Evolutionary conservation across 2,329 filamentous ascomycete species (phyloP).

Genomic region (Magnaporthiopsis poae): DNA sequence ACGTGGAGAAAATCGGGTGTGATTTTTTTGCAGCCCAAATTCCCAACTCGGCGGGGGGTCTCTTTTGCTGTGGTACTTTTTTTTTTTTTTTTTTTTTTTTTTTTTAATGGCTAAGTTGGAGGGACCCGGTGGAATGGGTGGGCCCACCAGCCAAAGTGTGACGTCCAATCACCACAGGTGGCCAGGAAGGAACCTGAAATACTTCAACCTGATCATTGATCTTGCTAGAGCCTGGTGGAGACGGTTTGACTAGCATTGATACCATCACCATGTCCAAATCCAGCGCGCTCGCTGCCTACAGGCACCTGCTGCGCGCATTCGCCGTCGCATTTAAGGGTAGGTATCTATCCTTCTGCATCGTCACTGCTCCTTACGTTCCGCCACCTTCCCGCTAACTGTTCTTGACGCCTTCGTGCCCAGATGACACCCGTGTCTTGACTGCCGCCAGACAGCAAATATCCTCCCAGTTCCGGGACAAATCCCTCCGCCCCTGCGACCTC

Average conservation of each 20-base stretch:
- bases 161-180: neutral
- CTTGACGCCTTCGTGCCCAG: constrained; percentile 32
- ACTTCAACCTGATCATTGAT: neutral
- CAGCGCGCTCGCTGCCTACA: constrained; percentile 1
- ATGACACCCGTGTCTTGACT: constrained; percentile 56
- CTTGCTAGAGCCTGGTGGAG: neutral
- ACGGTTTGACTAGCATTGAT: neutral
- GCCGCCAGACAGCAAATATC: constrained; percentile 68
- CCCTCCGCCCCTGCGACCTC: constrained; percentile 46
- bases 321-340: constrained; percentile 7
- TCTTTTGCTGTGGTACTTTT: neutral
- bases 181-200: neutral
- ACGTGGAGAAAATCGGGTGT: too few species aligned
- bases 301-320: constrained; percentile 5
- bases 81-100: neutral
- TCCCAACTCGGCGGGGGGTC: neutral
- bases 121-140: neutral
- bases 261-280: neutral
- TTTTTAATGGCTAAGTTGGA: neutral
- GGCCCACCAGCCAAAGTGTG: neutral
- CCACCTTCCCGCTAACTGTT: neutral
- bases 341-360: neutral
- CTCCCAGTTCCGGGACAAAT: constrained; percentile 60
- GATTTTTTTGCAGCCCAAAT: neutral
- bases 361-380: neutral